Evolutionary conservation across 148 eudicot species (phyloP).

Genomic region (Cornus controversa): DNA sequence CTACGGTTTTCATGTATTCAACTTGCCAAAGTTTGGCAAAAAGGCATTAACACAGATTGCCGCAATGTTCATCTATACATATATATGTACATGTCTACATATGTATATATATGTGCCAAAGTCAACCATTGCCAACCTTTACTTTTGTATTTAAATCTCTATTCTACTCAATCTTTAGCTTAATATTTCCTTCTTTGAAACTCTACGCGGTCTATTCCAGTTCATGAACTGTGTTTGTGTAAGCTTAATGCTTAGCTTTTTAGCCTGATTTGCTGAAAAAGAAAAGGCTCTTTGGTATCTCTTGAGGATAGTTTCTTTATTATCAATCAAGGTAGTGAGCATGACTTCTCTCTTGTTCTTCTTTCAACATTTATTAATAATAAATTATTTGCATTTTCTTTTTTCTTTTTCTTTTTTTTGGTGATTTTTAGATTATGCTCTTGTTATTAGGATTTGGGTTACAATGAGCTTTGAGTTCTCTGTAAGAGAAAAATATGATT

Average conservation of each 20-base stretch:
- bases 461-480: slow-evolving; percentile 26
- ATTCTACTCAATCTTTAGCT: slow-evolving; percentile 13
- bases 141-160: slow-evolving; percentile 12
- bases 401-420: not conserved
- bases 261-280: slow-evolving; percentile 46
- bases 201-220: slow-evolving; percentile 20
- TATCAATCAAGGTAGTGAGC: slow-evolving; percentile 23
- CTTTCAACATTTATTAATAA: slow-evolving; percentile 3
- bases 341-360: too few relatives aligned
- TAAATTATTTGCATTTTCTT: not conserved
- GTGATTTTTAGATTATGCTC: not conserved
- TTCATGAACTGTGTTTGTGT: slow-evolving; percentile 27
- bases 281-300: slow-evolving; percentile 19
- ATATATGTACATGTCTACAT: not conserved
- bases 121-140: slow-evolving; percentile 45
- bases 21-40: slow-evolving; percentile 56
- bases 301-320: slow-evolving; percentile 26
- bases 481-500: slow-evolving; percentile 16
- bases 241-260: slow-evolving; percentile 23
- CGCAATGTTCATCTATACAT: slow-evolving; percentile 19
- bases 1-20: slow-evolving; percentile 22
- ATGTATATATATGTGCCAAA: slow-evolving; percentile 20
- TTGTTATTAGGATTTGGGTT: slow-evolving; percentile 23
- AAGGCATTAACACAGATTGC: slow-evolving; percentile 33
- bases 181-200: slow-evolving; percentile 21